Evolutionary conservation across 352 stramenopile species (phyloP), one percentile per base, ranked within the genome.

Genomic region (Phytophthora citrophthora): DNA sequence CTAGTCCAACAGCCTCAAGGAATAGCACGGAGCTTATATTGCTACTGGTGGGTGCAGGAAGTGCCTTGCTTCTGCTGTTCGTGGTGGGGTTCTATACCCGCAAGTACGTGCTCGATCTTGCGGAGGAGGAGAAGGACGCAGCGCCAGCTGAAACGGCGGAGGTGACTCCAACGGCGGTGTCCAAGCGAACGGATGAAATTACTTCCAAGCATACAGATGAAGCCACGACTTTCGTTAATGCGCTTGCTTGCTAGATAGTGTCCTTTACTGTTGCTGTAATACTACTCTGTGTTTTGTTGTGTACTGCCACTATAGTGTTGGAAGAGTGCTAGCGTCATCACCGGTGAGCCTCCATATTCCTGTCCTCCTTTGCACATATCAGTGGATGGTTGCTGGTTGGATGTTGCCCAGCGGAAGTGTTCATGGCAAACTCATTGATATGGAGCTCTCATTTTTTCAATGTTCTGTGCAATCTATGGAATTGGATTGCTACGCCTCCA

Each of bases 81-180:
- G 68, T 93, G 24, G 75, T 91, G 31, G 85, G 85, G 1, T 72
- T 78, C 12, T 90, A 90, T 57, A 91, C 85, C 29, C 77, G 85
- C 20, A 87, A 89, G 53, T 83, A 93, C 59, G 75, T 93, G 29
- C 54, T 91, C 44, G 63, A 49, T 24, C 57, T 93, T 11, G 79
- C 82, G 2, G 64, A 90, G 39, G 61, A 88, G 49, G 80, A 89
- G 61, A 71, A 68, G 27, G 20, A 56, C 10, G 56, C 47, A 0
- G 60, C 24, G 13, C 12, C 36, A 0, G 27, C 52, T 7, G 46
- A 52, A 12, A 41, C 20, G 13, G 51, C 52, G 16, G 32, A 32
- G 6, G 20, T 51, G 5, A 64, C 31, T 18, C 38, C 27, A 8
- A 34, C 41, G 3, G 18, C 2, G 0, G 15, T 8, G 4, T 34